Percentiles rank a stretch among this genome's conserved stretches.
Evolutionary conservation across 1,284 basidiomycete genomes (phyloP).

Genomic region (Ceraceosorus guamensis): DNA sequence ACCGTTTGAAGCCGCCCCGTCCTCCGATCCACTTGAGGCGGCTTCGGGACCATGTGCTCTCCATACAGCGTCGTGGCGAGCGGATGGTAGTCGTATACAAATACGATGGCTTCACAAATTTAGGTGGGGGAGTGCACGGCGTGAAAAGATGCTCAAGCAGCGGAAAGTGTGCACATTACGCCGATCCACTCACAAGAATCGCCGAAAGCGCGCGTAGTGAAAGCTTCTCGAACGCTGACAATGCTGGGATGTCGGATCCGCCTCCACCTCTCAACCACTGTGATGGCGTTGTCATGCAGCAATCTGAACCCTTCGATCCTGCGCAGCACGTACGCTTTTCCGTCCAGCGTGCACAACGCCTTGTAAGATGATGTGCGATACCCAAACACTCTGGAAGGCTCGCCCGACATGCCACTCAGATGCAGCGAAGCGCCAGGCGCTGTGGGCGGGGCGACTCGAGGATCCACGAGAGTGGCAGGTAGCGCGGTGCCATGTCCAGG

Average conservation of each 20-base stretch:
- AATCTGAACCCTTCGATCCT: slow-evolving; percentile 84
- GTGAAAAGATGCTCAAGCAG: too few species aligned
- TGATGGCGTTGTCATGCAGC: slow-evolving; percentile 63
- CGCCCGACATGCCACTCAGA: slow-evolving; percentile 31
- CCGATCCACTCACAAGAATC: slow-evolving; percentile 70
- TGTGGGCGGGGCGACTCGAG: slow-evolving; percentile 21
- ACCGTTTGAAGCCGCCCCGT: slow-evolving; percentile 41
- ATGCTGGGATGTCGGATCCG: slow-evolving; percentile 79
- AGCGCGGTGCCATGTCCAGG: slow-evolving; percentile 16
- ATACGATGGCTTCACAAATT: slow-evolving; percentile 66
- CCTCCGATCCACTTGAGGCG: slow-evolving; percentile 46
- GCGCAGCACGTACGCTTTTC: slow-evolving; percentile 68
- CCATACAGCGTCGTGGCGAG: slow-evolving; percentile 76
- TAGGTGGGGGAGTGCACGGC: too few species aligned
- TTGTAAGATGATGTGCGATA: slow-evolving; percentile 71
- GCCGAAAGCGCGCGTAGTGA: slow-evolving; percentile 86
- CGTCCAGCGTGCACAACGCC: slow-evolving; percentile 71
- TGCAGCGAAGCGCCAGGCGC: slow-evolving; percentile 25
- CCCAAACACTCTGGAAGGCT: slow-evolving; percentile 52
- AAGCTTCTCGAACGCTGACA: slow-evolving; percentile 79
- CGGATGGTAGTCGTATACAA: slow-evolving; percentile 86
- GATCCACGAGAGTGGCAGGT: slow-evolving; percentile 27
- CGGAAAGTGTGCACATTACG: too few species aligned
- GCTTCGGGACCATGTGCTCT: slow-evolving; percentile 53
- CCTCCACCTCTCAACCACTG: slow-evolving; percentile 78